Conservation (phyloP, 2,329 filamentous ascomycete species). For the Hansfordia pulvinata region DNA sequence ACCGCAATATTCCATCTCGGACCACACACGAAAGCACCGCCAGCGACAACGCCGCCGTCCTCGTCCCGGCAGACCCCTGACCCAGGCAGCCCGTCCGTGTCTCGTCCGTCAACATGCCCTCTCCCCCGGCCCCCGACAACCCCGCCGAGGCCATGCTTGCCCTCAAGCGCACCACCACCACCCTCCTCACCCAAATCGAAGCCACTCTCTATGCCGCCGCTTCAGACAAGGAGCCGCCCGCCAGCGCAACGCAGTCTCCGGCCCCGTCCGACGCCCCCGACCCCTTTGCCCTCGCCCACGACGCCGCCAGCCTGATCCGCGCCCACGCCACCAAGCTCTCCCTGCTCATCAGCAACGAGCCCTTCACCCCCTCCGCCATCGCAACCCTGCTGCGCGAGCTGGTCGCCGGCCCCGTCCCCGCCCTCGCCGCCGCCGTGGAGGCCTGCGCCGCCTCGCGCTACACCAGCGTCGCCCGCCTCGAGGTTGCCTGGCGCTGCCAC, state of each 20-base stretch:
- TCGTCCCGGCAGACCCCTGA: too few relatives aligned
- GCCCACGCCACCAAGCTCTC: constrained; percentile 82
- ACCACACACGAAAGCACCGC: too few relatives aligned
- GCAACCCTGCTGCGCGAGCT: constrained; percentile 57
- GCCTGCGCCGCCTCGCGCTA: constrained; percentile 48
- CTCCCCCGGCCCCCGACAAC: neutral
- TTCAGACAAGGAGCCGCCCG: constrained; percentile 10
- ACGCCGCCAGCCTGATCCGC: constrained; percentile 59
- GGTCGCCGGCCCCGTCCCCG: constrained; percentile 59
- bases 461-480: constrained; percentile 47
- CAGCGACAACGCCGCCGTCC: too few relatives aligned
- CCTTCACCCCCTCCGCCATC: constrained; percentile 71
- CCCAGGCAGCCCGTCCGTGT: too few relatives aligned
- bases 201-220: constrained; percentile 25
- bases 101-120: too few relatives aligned
- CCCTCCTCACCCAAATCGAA: constrained; percentile 28
- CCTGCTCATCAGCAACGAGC: constrained; percentile 72
- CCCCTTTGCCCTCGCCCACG: constrained; percentile 54
- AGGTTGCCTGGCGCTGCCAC: constrained; percentile 46
- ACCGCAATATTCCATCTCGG: too few relatives aligned
- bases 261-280: constrained; percentile 23
- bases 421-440: constrained; percentile 57
- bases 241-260: constrained; percentile 6
- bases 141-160: constrained; percentile 20
- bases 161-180: constrained; percentile 21